Base-by-base conservation (phyloP, 495 filamentous ascomycete species). In the Hypoxylon subgilvum region DNA sequence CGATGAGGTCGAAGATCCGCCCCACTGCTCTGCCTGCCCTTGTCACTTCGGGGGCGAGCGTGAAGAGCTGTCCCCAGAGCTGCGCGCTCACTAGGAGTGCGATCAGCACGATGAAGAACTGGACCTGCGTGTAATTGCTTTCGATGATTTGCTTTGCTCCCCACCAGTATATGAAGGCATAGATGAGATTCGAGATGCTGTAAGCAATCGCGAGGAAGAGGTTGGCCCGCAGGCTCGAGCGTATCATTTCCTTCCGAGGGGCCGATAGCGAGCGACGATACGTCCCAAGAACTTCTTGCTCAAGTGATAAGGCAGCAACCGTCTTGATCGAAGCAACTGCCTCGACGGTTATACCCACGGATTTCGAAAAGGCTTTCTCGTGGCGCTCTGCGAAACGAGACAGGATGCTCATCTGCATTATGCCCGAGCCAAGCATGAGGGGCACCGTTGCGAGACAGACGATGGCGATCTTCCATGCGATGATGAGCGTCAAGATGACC, bases 121-220 rank as follows among this genome's bases (percentile, higher is more conserved):
- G 77, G 3, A 79, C 75, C 19, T 77, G 78, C 0, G 78, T 76
- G 52, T 87, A 87, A 14, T 76, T 55, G 0, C 84, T 84, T 32
- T 74, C 67, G 12, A 79, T 72, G 16, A 88, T 79, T 51, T 83
- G 79, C 27, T 72, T 75, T 0, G 82, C 76, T 3, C 85, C 85
- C 79, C 86, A 89, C 81, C 84, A 88, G 67, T 88, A 88, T 0
- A 84, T 84, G 17, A 89, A 69, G 0, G 84, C 85, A 65, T 85
- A 85, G 10, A 88, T 78, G 10, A 84, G 68, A 46, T 81, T 72
- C 13, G 78, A 75, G 7, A 81, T 61, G 62, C 76, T 79, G 44
- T 83, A 80, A 12, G 79, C 78, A 16, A 82, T 72, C 3, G 82
- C 80, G 41, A 82, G 82, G 73, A 80, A 82, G 21, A 79, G 47